Evolutionary conservation across 164 flowering plant species (phyloP), one percentile per base, ranked within the genome.

Genomic region (Stephania japonica): DNA sequence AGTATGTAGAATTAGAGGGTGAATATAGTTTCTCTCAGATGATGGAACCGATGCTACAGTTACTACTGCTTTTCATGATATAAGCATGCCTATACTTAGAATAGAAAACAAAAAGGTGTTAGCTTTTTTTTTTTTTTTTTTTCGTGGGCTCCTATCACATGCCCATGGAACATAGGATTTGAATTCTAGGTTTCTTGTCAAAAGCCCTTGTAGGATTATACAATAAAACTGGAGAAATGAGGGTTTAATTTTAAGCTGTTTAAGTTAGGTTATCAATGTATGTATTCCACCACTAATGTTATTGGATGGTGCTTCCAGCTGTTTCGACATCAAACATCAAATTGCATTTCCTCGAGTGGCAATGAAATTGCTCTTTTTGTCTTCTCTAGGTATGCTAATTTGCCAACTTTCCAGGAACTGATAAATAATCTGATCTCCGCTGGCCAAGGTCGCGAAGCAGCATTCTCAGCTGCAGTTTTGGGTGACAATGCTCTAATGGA

Each of bases 401-500:
- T 43, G 14, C 67, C 6, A 14, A 8, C 66, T 69, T 71, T 82
- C 72, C 90, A 95, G 99, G 91, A 81, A 11, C 80, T 95, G 80
- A 90, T 91, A 63, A 93, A 83, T 81, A 93, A 90, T 80, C 82
- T 95, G 80, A 85, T 91, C 65, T 76, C 94, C 50, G 78, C 86
- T 68, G 99, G 99, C 67, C 85, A 83, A 77, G 99, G 99, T 47
- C 94, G 97, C 43, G 98, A 95, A 85, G 97, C 99, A 14, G 98
- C 99, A 80, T 95, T 95, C 83, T 77, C 98, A 42, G 98, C 96
- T 76, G 92, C 98, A 61, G 88, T 95, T 75, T 85, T 95, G 85
- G 99, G 98, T 64, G 99, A 95, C 81, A 93, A 91, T 84, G 86
- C 94, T 63, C 87, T 93, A n/a, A 93, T 95, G 99, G 99, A 95